Evolutionary conservation across 371 early-diverging fungal species (phyloP), one percentile per base, ranked within the genome.

Genomic region (Racocetra persica): DNA sequence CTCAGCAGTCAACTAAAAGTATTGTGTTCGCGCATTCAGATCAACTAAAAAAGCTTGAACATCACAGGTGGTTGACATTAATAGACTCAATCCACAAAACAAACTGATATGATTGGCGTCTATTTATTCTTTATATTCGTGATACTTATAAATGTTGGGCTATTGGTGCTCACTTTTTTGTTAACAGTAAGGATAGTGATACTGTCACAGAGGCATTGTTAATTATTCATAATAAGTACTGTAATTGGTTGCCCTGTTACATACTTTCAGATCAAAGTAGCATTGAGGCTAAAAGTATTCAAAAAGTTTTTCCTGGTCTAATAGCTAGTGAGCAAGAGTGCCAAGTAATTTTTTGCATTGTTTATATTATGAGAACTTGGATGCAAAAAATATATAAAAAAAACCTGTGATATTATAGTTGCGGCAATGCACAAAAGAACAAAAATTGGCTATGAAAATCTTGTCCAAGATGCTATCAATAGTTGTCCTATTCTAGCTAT

Each of bases 91-190:
- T 24, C 11, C 59, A 80, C 26, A 71, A 65, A 20, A 82, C 57
- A 52, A 81, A 82, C 63, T 60, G 24, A 18, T 52, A 80, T 55
- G 38, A 54, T 28, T 81, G 52, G 65, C 52, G 24, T 36, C 81
- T 81, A 13, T 82, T 73, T 54, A 82, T 51, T 7, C 28, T 82
- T 13, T 82, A 74, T 22, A 57, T 82, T 7, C 65, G 49, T n/a
- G 80, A 82, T 65, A 5, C 62, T 51, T 72, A 49, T 63, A 45
- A 38, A 54, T 82, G 55, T 54, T 82, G 63, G 81, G 24, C 73
- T 57, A 22, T 60, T 2, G 75, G 65, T 16, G 73, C 81, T 24
- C 82, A 82, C 28, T 82, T 82, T 62, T 74, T 82, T 57, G 74
- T 82, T n/a, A 82, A 66, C 13, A 49, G 28, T 52, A 38, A 45